Percentiles rank a stretch among this genome's conserved stretches.
phyloP scores from a whole-genome alignment of 2,329 filamentous ascomycete genomes.

The Colletotrichum sp. region DNA sequence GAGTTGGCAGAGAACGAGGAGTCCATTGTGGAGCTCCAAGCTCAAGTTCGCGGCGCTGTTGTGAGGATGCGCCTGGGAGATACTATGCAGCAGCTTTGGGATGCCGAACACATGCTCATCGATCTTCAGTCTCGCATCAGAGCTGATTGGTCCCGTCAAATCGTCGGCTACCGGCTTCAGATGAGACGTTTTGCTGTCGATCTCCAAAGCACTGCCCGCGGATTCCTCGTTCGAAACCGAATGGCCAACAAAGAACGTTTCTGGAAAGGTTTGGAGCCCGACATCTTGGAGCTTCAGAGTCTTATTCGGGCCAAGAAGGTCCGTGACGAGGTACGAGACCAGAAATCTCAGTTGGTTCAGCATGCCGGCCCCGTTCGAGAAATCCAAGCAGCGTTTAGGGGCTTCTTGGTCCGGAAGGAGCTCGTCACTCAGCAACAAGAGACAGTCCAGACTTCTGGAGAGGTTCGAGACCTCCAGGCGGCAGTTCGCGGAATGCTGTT shows the following conservation, averaged over 20 bases:
- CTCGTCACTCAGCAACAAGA: conserved; percentile 60
- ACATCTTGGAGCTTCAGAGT: conserved; percentile 82
- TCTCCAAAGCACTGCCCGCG: conserved; percentile 80
- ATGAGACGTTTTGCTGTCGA: conserved; percentile 82
- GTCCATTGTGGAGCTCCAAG: conserved; percentile 79
- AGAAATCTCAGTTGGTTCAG: conserved; percentile 62
- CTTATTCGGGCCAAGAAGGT: conserved; percentile 73
- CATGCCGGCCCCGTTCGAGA: conserved; percentile 68
- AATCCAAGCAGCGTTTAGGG: conserved; percentile 70
- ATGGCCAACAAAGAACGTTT: conserved; percentile 66
- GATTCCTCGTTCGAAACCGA: conserved; percentile 71
- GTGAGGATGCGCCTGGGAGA: conserved; percentile 77
- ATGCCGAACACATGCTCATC: conserved; percentile 76
- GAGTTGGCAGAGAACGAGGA: conserved; percentile 80
- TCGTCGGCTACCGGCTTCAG: conserved; percentile 78
- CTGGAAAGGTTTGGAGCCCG: conserved; percentile 72
- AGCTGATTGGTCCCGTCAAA: conserved; percentile 85
- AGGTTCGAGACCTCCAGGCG: conserved; percentile 66
- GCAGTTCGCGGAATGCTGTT: conserved; percentile 70
- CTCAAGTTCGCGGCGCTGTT: conserved; percentile 82
- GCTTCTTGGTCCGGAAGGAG: conserved; percentile 66
- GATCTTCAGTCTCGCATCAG: conserved; percentile 87
- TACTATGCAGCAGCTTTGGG: conserved; percentile 90
- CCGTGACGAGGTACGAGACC: conserved; percentile 60
- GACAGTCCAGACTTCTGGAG: conserved; percentile 53